These are phyloP conservation scores for Quambalaria eucalypti DNA, from an alignment of 1,284 basidiomycete genomes.

Conservation along the genomic window DNA sequence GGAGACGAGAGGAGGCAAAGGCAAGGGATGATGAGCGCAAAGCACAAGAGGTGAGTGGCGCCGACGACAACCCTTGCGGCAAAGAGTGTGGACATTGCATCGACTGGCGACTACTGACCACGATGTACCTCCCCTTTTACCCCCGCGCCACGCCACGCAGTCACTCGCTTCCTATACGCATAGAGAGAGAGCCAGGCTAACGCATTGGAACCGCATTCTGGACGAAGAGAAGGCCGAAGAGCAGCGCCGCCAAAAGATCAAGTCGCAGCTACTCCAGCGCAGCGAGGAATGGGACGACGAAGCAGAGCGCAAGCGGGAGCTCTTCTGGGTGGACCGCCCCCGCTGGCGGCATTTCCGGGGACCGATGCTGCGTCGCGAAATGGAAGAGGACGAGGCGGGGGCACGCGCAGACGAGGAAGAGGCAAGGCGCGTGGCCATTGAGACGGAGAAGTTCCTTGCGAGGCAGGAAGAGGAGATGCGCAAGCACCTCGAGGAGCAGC, in stretches of 20 bases:
- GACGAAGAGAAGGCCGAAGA: slow-evolving; percentile 15
- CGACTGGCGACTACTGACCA: neutral
- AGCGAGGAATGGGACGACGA: slow-evolving; percentile 21
- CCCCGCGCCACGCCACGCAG: neutral
- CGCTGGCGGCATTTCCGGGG: slow-evolving; percentile 33
- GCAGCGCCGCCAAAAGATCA: slow-evolving; percentile 11
- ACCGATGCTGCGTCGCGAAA: slow-evolving; percentile 17
- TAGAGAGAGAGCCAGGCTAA: slow-evolving; percentile 9
- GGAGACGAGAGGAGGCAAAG: slow-evolving; percentile 7
- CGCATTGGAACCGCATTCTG: slow-evolving; percentile 21
- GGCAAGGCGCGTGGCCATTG: slow-evolving; percentile 15
- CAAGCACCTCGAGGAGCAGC: slow-evolving; percentile 25
- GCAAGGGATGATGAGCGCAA: slow-evolving; percentile 4
- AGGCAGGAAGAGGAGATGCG: slow-evolving; percentile 39
- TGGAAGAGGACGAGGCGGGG: slow-evolving; percentile 26
- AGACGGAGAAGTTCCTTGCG: slow-evolving; percentile 35
- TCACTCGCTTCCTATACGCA: neutral
- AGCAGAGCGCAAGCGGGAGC: neutral
- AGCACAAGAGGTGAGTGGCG: neutral
- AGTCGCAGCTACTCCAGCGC: slow-evolving; percentile 6
- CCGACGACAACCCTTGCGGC: neutral
- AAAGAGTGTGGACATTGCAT: slow-evolving; percentile 1
- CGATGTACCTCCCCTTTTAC: neutral
- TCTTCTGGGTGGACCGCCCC: slow-evolving; percentile 13
- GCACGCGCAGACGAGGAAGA: slow-evolving; percentile 18